phyloP scores from a whole-genome alignment of 306 rosid genomes.

The Malus sylvestris region DNA sequence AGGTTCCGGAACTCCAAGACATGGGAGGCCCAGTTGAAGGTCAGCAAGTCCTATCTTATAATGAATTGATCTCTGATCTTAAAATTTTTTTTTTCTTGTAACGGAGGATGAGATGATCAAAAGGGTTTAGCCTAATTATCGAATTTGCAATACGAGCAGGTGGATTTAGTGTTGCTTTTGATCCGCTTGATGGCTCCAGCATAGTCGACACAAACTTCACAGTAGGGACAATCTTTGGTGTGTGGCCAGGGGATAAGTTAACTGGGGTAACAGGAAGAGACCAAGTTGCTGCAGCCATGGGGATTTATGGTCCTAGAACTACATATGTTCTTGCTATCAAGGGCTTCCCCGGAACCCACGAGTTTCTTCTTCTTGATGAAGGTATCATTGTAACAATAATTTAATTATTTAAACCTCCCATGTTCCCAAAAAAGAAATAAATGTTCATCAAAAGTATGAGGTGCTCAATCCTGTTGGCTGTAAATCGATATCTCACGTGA shows the following conservation, averaged over 20 bases:
- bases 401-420: not conserved
- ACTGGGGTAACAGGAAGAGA: constrained; percentile 86
- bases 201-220: constrained; percentile 98
- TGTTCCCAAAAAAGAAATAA: not conserved
- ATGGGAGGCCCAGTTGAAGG: constrained; percentile 99
- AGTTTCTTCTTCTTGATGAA: constrained; percentile 94
- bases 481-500: not conserved
- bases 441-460: not conserved
- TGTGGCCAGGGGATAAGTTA: constrained; percentile 97
- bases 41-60: constrained; percentile 6
- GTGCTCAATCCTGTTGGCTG: not conserved
- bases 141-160: constrained; percentile 42
- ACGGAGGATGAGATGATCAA: not conserved
- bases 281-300: constrained; percentile 99
- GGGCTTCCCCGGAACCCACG: constrained; percentile 87
- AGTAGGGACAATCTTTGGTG: constrained; percentile 97
- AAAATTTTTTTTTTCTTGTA: not conserved
- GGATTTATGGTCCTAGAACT: constrained; percentile 93
- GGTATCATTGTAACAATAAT: constrained; percentile 30
- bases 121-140: not conserved
- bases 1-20: constrained; percentile 92
- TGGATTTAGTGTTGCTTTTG: constrained; percentile 98
- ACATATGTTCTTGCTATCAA: constrained; percentile 91
- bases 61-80: not conserved
- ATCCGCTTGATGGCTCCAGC: constrained; percentile 97